phyloP scores from a whole-genome alignment of 257 asterid genomes.

The Capsicum rhomboideum region DNA sequence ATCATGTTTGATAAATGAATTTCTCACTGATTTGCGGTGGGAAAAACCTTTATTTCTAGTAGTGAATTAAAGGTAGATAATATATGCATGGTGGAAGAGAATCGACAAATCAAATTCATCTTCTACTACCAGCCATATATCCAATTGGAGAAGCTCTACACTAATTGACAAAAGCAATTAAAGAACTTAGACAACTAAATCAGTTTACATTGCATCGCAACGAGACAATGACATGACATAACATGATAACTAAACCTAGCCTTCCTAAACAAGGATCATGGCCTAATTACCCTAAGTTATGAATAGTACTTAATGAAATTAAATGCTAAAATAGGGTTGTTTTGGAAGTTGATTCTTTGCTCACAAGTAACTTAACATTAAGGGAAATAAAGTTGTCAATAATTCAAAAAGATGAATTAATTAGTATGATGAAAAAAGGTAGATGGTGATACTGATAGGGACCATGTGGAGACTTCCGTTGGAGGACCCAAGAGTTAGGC shows the following conservation, averaged over 20 bases:
- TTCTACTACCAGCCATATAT: neutral
- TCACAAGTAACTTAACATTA: neutral
- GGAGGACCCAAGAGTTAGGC: conserved; percentile 21
- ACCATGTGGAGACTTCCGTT: conserved; percentile 24
- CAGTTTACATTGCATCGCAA: neutral
- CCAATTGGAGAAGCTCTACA: neutral
- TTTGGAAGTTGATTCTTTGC: neutral
- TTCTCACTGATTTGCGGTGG: too few relatives aligned
- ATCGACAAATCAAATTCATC: neutral
- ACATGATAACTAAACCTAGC: neutral
- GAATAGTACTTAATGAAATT: neutral
- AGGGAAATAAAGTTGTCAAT: neutral
- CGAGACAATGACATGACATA: neutral
- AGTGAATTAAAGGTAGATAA: neutral
- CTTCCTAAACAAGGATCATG: neutral
- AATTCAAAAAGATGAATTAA: neutral
- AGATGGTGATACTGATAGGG: neutral
- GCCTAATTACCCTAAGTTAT: neutral
- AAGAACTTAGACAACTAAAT: neutral
- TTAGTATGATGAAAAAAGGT: neutral
- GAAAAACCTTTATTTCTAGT: too few relatives aligned
- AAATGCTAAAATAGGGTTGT: neutral
- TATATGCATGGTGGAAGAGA: neutral
- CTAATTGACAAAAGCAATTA: neutral
- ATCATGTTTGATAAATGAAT: too few relatives aligned